Evolutionary conservation across 2,329 filamentous ascomycete genomes (phyloP), one percentile per base, ranked within the genome.

Genomic region (Scedosporium aurantiacum): DNA sequence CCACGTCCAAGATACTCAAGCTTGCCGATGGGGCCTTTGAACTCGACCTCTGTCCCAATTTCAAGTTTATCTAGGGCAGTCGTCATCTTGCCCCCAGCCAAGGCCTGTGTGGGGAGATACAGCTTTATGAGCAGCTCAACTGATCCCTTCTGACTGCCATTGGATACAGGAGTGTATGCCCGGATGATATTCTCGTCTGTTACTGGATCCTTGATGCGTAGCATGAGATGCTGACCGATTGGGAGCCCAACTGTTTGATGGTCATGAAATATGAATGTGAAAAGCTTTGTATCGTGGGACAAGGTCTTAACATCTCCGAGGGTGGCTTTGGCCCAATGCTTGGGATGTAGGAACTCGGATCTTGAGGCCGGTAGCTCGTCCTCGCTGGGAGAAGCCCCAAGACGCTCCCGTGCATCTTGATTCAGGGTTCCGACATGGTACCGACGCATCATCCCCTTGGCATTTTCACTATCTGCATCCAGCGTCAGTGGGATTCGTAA

Each of bases 21-120:
- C 67, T 90, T 90, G 6, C 92, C 92, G 4, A 91, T 86, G 0
- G 92, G 92, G 0, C 92, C 91, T 74, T 94, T 95, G 78, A 96
- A 88, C 58, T 96, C 90, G 60, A 94, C 85, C 2, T 23, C 43
- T 3, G 37, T 54, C 8, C 89, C 90, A 0, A 90, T 65, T 0
- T 88, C 84, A 1, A 96, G 77, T 10, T 82, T 72, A 64, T 96
- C 89, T 1, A 97, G 78, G 4, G 43, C 55, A 25, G 40, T 83
- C 1, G 89, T 93, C 91, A 96, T 95, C 67, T 83, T 86, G 0
- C 91, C 91, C 8, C 90, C 50, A 2, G 23, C 47, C 28, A 27
- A 25, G 7, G 54, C 16, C 3, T 25, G n/a, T 5, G 28, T 47
- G 59, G 86, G 82, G 64, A 83, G 82, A 75, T 96, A 96, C 18